These are phyloP conservation scores for Meyerozyma carpophila DNA, from an alignment of 1,139 yeast species.

Conservation along the genomic window DNA sequence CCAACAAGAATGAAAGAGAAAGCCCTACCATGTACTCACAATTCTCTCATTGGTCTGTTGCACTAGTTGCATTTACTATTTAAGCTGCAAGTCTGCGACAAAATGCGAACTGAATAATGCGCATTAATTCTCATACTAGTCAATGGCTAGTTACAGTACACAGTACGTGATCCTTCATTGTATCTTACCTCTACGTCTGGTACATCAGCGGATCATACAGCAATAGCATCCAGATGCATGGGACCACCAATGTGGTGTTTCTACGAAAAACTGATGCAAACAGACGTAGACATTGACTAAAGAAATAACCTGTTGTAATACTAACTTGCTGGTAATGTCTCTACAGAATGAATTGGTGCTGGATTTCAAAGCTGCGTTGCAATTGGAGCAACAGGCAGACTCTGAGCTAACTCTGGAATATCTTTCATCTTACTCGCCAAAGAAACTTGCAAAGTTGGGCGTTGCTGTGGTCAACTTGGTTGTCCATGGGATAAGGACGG, in stretches of 20 bases:
- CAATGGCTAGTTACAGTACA: background rate
- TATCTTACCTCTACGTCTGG: constrained; percentile 1
- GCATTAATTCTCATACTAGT: no score
- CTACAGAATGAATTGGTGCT: constrained; percentile 24
- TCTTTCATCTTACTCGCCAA: constrained; percentile 51
- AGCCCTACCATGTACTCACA: no score
- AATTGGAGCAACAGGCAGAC: constrained; percentile 57
- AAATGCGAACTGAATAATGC: no score
- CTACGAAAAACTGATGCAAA: constrained; percentile 30
- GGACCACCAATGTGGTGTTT: constrained; percentile 11
- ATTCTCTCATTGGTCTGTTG: no score
- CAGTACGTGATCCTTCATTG: constrained; percentile 3
- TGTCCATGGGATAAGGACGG: constrained; percentile 60
- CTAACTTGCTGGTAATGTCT: constrained; percentile 5
- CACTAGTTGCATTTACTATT: no score
- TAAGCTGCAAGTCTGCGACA: no score
- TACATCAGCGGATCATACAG: constrained; percentile 4
- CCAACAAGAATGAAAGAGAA: no score
- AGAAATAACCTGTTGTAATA: background rate
- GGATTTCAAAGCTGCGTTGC: constrained; percentile 46
- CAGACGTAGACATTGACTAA: constrained; percentile 7
- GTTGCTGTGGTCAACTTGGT: constrained; percentile 67
- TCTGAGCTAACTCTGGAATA: constrained; percentile 47
- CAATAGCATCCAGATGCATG: constrained; percentile 19
- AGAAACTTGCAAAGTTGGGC: constrained; percentile 63